Evolutionary conservation across 306 rosid species (phyloP), one percentile per base, ranked within the genome.

Genomic region (Calophaca sinica): DNA sequence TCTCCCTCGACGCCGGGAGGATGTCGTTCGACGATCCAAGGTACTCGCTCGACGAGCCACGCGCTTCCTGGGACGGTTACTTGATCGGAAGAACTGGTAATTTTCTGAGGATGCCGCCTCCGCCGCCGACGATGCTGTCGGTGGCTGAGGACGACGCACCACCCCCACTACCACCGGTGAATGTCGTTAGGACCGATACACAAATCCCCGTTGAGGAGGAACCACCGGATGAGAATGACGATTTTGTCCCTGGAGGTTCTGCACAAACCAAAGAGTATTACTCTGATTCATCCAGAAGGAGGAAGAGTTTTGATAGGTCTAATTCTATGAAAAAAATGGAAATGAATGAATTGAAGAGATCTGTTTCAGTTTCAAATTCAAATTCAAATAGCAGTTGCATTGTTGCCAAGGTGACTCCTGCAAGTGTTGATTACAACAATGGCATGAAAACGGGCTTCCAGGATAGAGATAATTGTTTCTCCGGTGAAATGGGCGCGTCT

Each of bases 61-160:
- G 98, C n/a, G 97, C 96, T 8, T 93, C 98, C 2, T 90, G 96
- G 96, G 98, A 93, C 52, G 98, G 98, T 3, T 71, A 93, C 54
- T 62, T 93, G 60, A 82, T 84, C 4, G 91, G 98, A 2, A 79
- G 87, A 28, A 77, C 86, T 1, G 44, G 26, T 2, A 11, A 11
- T 45, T 79, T 89, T 46, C 83, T 85, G 2, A 87, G 93, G 62
- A 91, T 93, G 97, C 97, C 13, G 0, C 51, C 51, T 0, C 51
- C 51, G 2, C 51, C 13, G 5, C 51, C 97, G 26, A 88, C 96
- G 1, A 93, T 93, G 98, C 68, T 91, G 28, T 91, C 98, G 4
- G 97, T 91, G 7, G 97, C 91, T 49, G 98, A 93, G 77, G 97
- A 45, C 2, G 51, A 42, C 4, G 42, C 42, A 38, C 42, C 48